phyloP scores from a whole-genome alignment of 2,329 filamentous ascomycete species.

The Colletotrichum kahawae region DNA sequence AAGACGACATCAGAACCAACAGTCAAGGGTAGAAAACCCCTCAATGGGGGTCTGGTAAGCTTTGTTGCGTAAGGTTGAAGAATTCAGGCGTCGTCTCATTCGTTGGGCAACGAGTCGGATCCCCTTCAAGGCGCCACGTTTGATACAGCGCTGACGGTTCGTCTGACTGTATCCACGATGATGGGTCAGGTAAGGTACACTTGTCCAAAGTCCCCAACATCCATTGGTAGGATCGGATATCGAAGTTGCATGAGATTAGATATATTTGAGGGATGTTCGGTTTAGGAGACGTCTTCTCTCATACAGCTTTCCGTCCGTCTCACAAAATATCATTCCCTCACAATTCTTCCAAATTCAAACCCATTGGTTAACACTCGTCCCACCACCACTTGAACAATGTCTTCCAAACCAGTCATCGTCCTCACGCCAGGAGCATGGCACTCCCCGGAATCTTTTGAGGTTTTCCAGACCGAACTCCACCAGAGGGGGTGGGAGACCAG shows the following conservation, averaged over 20 bases:
- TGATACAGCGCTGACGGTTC: background rate
- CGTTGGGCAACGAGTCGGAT: too few species aligned
- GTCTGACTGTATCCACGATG: background rate
- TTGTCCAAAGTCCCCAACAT: background rate
- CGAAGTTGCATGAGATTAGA: background rate
- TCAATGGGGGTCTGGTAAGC: background rate
- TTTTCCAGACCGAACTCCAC: constrained; percentile 32
- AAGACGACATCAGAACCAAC: background rate
- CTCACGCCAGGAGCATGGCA: constrained; percentile 46
- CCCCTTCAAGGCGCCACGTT: background rate
- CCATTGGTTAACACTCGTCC: background rate
- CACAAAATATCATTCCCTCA: background rate
- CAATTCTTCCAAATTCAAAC: background rate
- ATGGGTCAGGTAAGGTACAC: background rate
- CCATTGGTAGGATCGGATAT: background rate
- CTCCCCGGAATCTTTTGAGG: constrained; percentile 31
- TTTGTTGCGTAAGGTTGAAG: background rate
- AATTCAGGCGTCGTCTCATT: background rate
- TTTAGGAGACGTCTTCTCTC: background rate
- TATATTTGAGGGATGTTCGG: background rate
- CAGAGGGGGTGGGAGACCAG: constrained; percentile 33
- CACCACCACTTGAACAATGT: background rate
- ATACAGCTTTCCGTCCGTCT: background rate
- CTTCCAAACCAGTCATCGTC: constrained; percentile 31
- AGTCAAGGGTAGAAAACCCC: background rate